phyloP scores from a whole-genome alignment of 208 protist species.

The Giardia duodenalis region DNA sequence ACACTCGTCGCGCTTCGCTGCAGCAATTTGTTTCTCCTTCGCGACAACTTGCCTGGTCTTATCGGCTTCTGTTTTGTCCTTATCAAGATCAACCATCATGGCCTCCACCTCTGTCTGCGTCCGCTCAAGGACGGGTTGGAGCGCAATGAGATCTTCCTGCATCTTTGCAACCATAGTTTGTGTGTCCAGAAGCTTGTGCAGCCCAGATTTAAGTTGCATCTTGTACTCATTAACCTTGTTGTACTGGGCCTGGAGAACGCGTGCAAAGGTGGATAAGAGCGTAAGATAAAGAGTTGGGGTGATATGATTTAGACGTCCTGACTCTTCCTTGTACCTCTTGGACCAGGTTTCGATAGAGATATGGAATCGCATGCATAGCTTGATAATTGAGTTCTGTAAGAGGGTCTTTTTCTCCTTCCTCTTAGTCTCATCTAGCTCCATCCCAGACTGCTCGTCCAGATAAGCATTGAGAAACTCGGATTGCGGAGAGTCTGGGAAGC shows the following conservation, averaged over 20 bases:
- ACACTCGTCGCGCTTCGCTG: slow-evolving; percentile 47
- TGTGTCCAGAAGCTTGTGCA: slow-evolving; percentile 74
- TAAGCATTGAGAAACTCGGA: neutral
- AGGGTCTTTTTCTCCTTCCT: slow-evolving; percentile 25
- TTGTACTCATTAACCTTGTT: slow-evolving; percentile 59
- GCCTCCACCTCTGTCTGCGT: slow-evolving; percentile 65
- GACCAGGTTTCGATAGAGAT: slow-evolving; percentile 27
- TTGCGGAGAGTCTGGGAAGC: neutral
- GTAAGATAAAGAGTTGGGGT: slow-evolving; percentile 94
- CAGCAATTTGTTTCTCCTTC: slow-evolving; percentile 67
- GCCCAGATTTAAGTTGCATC: slow-evolving; percentile 68
- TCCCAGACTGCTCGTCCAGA: neutral
- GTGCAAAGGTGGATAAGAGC: slow-evolving; percentile 68
- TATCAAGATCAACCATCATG: slow-evolving; percentile 68
- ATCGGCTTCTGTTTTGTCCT: slow-evolving; percentile 65
- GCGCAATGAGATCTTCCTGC: slow-evolving; percentile 70
- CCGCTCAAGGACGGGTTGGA: slow-evolving; percentile 76
- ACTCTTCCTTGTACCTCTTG: slow-evolving; percentile 65
- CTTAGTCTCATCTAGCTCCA: neutral
- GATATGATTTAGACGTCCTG: slow-evolving; percentile 81
- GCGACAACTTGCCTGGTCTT: slow-evolving; percentile 37
- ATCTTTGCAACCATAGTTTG: slow-evolving; percentile 70
- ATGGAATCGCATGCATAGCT: slow-evolving; percentile 45
- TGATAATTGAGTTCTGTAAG: slow-evolving; percentile 9
- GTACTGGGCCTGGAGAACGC: slow-evolving; percentile 61